These are phyloP conservation scores for Murraya koenigii DNA, from an alignment of 345 rosid genomes.

Conservation along the genomic window DNA sequence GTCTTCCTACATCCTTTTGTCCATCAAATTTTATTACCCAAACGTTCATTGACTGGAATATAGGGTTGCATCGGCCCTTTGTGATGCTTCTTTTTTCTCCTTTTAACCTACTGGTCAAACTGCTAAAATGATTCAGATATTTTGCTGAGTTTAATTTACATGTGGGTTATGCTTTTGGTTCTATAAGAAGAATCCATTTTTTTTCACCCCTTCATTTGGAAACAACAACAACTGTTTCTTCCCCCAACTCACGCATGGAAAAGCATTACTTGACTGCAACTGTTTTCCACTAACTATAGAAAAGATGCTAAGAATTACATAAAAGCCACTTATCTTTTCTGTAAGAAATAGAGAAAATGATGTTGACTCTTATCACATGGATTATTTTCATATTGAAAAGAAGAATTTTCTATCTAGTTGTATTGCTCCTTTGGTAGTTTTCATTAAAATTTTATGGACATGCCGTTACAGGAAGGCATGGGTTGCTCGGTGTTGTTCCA, in stretches of 20 bases:
- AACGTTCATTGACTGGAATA: neutral
- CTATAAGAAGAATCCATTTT: neutral
- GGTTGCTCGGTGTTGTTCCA: slow-evolving; percentile 25
- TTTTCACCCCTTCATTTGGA: neutral
- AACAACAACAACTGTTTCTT: neutral
- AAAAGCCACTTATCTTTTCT: neutral
- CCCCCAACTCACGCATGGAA: neutral
- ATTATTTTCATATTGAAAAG: neutral
- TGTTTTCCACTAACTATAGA: neutral
- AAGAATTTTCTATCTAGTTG: neutral
- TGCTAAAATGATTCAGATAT: neutral
- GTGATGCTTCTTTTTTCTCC: neutral
- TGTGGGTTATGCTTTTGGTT: neutral
- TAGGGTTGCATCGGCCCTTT: neutral
- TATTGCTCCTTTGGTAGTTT: neutral
- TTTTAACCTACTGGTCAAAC: neutral
- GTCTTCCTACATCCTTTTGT: neutral
- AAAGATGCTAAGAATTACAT: neutral
- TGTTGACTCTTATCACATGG: neutral
- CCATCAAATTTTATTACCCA: neutral
- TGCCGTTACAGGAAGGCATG: slow-evolving; percentile 36
- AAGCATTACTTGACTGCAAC: neutral
- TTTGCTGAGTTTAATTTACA: neutral
- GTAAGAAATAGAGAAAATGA: neutral
- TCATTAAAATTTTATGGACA: neutral